Conservation (phyloP, 2,329 filamentous ascomycete species). For the Aspergillus amoenus region DNA sequence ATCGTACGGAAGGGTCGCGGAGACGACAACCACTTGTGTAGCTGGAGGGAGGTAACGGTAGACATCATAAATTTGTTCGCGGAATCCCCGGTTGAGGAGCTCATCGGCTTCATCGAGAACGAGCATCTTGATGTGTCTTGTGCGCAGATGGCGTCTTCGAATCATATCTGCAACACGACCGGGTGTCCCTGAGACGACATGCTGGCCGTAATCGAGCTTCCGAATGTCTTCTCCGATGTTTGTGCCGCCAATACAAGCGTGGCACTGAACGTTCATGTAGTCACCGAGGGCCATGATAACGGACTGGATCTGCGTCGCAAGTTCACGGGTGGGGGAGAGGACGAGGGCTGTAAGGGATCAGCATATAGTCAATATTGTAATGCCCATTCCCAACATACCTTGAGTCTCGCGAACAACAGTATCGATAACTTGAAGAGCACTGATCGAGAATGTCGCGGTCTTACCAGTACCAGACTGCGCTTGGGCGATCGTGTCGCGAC, state of each 20-base stretch:
- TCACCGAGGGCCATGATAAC: slow-evolving; percentile 99
- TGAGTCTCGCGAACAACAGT: slow-evolving; percentile 90
- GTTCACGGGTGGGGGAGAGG: slow-evolving; percentile 90
- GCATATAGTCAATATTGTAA: background rate
- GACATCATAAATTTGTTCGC: slow-evolving; percentile 98
- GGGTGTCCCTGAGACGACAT: slow-evolving; percentile 97
- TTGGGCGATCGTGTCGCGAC: slow-evolving; percentile 96
- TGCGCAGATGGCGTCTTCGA: slow-evolving; percentile 69
- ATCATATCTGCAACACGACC: slow-evolving; percentile 90
- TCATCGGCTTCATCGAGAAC: slow-evolving; percentile 76
- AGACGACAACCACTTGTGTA: slow-evolving; percentile 97
- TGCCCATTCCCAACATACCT: slow-evolving; percentile 38
- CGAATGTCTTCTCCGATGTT: slow-evolving; percentile 97
- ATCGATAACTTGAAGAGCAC: slow-evolving; percentile 93
- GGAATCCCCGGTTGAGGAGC: slow-evolving; percentile 87
- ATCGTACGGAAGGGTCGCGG: slow-evolving; percentile 94
- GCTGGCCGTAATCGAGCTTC: slow-evolving; percentile 95
- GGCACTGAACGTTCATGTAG: slow-evolving; percentile 99
- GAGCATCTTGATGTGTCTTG: slow-evolving; percentile 75
- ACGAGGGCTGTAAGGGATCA: slow-evolving; percentile 65
- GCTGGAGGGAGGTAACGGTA: slow-evolving; percentile 95
- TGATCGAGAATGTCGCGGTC: slow-evolving; percentile 94
- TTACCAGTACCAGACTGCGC: slow-evolving; percentile 97
- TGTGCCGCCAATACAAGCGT: slow-evolving; percentile 96
- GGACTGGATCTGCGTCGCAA: slow-evolving; percentile 97